Conservation (phyloP, 108 stramenopile genomes). For the Pseudonitzschia multiseries region DNA sequence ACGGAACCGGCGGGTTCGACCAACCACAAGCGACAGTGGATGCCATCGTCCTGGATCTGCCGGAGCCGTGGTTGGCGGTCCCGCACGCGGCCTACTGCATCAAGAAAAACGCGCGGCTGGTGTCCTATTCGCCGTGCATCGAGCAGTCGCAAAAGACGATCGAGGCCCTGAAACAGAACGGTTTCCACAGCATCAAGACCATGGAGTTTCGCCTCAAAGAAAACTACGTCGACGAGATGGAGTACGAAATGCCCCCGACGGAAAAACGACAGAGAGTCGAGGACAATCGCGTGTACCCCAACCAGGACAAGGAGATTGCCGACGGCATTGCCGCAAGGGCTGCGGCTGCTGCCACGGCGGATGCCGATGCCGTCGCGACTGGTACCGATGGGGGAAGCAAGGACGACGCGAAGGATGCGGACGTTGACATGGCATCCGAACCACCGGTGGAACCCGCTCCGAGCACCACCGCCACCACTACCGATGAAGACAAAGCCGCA, state of each 20-base stretch:
- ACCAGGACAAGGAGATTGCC: constrained; percentile 10
- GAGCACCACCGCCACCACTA: background rate
- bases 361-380: constrained; percentile 7
- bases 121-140: constrained; percentile 93
- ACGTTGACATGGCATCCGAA: background rate
- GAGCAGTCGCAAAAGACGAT: constrained; percentile 89
- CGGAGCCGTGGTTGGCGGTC: constrained; percentile 93
- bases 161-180: constrained; percentile 54
- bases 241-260: constrained; percentile 51
- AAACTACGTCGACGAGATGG: constrained; percentile 77
- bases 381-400: constrained; percentile 13
- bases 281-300: constrained; percentile 20
- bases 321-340: background rate
- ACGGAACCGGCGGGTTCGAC: constrained; percentile 67
- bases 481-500: background rate
- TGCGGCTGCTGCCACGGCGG: background rate
- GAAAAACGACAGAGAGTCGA: constrained; percentile 43
- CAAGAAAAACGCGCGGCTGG: constrained; percentile 70
- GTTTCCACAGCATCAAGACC: constrained; percentile 84
- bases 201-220: constrained; percentile 85
- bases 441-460: background rate
- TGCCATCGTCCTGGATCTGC: constrained; percentile 92
- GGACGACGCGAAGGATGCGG: background rate
- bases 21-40: constrained; percentile 67
- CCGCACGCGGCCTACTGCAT: constrained; percentile 77